phyloP scores from a whole-genome alignment of 2,329 filamentous ascomycete genomes.

The Aspergillus sclerotialis region DNA sequence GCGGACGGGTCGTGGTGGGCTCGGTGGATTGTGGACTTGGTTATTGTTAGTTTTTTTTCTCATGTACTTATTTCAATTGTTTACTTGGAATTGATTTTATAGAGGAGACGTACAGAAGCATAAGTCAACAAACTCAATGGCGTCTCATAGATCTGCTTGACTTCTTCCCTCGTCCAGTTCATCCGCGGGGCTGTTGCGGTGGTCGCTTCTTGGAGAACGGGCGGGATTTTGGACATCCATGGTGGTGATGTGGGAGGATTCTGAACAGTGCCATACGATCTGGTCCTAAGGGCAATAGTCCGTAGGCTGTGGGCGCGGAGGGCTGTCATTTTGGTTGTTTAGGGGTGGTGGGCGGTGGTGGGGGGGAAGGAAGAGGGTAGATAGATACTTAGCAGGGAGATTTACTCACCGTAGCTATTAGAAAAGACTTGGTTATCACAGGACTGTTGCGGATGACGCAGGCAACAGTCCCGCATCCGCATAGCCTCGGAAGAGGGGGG shows the following conservation, averaged over 20 bases:
- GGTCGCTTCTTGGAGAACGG: constrained; percentile 29
- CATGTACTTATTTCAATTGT: too few species aligned
- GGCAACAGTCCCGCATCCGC: too few species aligned
- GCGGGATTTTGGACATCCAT: constrained; percentile 23
- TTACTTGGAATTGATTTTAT: constrained; percentile 1
- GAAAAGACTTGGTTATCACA: too few species aligned
- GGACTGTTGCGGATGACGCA: too few species aligned
- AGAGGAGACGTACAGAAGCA: constrained; percentile 55
- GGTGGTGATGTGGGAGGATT: constrained; percentile 24
- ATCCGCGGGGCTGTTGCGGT: constrained; percentile 49
- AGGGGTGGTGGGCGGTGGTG: too few species aligned
- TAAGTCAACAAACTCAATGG: constrained; percentile 73
- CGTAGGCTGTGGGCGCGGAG: background rate
- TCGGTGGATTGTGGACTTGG: constrained; percentile 73
- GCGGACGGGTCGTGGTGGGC: constrained; percentile 77
- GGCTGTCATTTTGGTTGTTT: background rate
- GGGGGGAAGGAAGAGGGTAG: background rate
- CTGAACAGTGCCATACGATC: constrained; percentile 36
- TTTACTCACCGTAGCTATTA: too few species aligned
- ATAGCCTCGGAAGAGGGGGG: too few species aligned
- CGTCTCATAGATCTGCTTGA: constrained; percentile 72
- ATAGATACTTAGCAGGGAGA: too few species aligned
- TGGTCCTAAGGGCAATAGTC: too few species aligned
- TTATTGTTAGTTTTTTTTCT: too few species aligned
- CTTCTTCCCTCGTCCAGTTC: constrained; percentile 76